Conservation (phyloP, 148 eudicot species). For the Tetragonia tetragonoides region DNA sequence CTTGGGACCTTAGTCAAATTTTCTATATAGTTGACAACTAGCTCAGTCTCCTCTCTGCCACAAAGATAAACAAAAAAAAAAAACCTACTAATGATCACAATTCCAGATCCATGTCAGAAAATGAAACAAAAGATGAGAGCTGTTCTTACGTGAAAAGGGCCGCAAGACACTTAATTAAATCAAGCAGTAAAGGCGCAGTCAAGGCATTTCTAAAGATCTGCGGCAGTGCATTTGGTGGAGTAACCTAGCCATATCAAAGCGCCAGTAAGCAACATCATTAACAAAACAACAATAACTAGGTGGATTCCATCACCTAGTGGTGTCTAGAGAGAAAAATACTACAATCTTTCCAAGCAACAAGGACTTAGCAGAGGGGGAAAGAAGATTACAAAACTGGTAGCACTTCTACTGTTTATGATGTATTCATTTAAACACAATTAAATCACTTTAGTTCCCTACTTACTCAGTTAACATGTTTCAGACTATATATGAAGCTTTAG, state of each 20-base stretch:
- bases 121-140: not conserved
- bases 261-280: slow-evolving; percentile 6
- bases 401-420: not conserved
- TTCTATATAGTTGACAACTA: slow-evolving; percentile 66
- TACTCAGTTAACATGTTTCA: slow-evolving; percentile 2
- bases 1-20: slow-evolving; percentile 66
- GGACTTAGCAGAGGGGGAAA: not conserved
- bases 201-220: slow-evolving; percentile 79
- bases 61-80: not conserved
- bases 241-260: slow-evolving; percentile 49
- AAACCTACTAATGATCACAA: not conserved
- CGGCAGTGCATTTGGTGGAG: slow-evolving; percentile 67
- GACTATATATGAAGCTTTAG: not conserved
- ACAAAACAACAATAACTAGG: not conserved
- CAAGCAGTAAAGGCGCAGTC: slow-evolving; percentile 72
- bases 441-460: not conserved
- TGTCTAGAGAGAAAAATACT: not conserved
- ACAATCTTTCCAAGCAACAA: not conserved
- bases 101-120: not conserved
- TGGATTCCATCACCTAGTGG: not conserved
- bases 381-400: not conserved
- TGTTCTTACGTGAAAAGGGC: slow-evolving; percentile 59
- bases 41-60: slow-evolving; percentile 69
- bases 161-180: slow-evolving; percentile 68
- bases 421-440: not conserved